Evolutionary conservation across 1,139 yeast genomes (phyloP), one percentile per base, ranked within the genome.

Genomic region (Pichia sp.): DNA sequence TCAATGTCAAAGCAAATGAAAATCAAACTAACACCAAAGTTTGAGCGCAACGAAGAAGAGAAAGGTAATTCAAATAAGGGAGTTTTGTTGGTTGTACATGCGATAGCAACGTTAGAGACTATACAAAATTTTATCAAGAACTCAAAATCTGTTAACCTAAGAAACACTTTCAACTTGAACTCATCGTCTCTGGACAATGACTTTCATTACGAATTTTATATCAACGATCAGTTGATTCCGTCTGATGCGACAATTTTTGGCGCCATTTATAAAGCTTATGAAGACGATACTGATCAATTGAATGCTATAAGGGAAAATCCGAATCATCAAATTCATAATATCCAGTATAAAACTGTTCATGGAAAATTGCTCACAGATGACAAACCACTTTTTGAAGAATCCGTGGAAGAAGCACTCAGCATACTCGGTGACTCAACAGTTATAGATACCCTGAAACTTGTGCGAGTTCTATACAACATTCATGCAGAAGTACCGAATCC

Each of bases 81-180:
- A 35, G 58, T 81, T 56, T 64, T 78, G 33, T 65, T 88, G 26
- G 74, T 90, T 23, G 85, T 85, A n/a, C 96, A 88, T 60, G 95
- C 95, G 0, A 81, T 88, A 55, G 95, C 96, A 0, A 84, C 96
- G 0, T 82, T 87, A 58, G 76, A 74, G 48, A 77, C 90, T 1
- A 71, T 90, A 37, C 81, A 78, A 43, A 74, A 79, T 2, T 87
- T 85, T 56, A 64, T 82, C 50, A 75, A 64, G 40, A 66, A 64
- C 42, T 45, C 50, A 1, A 43, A 45, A 29, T 36, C 47, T 10
- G 33, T 45, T 4, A 43, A 39, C 36, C 16, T 48, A 4, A 36
- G 33, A 32, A 37, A 27, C 5, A 33, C 31, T 16, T 29, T 33
- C 2, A 48, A 45, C 16, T 11, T 47, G 8, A 60, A 75, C 40